Conservation (phyloP, 768 basidiomycete species). For the Lentinula sp. region DNA sequence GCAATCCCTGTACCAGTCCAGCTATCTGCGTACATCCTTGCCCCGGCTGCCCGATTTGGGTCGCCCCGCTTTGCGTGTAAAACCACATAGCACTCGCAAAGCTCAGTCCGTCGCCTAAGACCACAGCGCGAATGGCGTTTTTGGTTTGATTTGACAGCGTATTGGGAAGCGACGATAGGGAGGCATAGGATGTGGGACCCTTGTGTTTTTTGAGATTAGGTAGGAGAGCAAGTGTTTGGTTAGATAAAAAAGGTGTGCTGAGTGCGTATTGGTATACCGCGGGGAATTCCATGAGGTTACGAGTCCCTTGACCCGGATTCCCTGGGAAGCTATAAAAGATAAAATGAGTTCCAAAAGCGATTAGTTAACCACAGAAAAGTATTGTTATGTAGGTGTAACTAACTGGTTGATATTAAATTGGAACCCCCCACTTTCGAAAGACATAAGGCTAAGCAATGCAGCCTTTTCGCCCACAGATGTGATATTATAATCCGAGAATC, state of each 20-base stretch:
- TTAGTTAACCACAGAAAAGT: too few relatives aligned
- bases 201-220: constrained; percentile 7
- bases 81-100: constrained; percentile 20
- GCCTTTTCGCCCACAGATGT: constrained; percentile 14
- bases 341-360: too few relatives aligned
- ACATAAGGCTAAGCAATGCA: constrained; percentile 16
- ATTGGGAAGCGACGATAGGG: not conserved
- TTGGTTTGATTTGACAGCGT: constrained; percentile 10
- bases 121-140: constrained; percentile 14
- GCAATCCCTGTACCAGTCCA: constrained; percentile 14
- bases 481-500: constrained; percentile 13
- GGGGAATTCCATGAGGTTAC: constrained; percentile 18
- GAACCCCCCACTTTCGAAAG: constrained; percentile 16
- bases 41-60: constrained; percentile 1
- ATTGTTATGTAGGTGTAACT: not conserved
- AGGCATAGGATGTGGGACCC: not conserved
- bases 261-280: constrained; percentile 19
- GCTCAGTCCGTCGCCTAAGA: constrained; percentile 14
- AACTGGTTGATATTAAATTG: constrained; percentile 18
- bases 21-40: constrained; percentile 13
- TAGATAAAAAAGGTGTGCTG: constrained; percentile 12
- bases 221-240: constrained; percentile 12
- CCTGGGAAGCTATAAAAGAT: constrained; percentile 3
- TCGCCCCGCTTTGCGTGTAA: constrained; percentile 11
- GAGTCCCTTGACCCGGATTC: constrained; percentile 17